These are phyloP conservation scores for Leucosporidium creatinivorum DNA, from an alignment of 768 basidiomycete species.

Conservation along the genomic window DNA sequence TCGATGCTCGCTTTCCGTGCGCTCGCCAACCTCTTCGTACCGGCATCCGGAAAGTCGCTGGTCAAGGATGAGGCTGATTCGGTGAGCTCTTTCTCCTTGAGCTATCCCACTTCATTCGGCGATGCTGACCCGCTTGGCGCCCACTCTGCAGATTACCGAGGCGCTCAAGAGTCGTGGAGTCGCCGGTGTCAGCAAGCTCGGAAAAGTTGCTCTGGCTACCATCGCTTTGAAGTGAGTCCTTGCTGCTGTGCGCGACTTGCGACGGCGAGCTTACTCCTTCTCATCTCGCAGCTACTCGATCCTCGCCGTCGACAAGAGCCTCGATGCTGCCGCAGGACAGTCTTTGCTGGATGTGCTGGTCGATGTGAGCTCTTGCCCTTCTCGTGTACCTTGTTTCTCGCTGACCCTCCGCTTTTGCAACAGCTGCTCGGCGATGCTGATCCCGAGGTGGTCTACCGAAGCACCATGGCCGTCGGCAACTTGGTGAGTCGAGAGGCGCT, in stretches of 20 bases:
- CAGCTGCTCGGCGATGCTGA: slow-evolving; percentile 35
- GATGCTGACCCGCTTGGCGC: background rate
- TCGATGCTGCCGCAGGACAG: slow-evolving; percentile 23
- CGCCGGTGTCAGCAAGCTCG: slow-evolving; percentile 56
- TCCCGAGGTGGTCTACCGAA: slow-evolving; percentile 40
- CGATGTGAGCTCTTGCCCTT: slow-evolving; percentile 16
- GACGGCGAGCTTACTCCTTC: background rate
- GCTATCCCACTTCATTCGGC: background rate
- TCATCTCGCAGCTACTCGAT: slow-evolving; percentile 35
- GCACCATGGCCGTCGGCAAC: slow-evolving; percentile 42
- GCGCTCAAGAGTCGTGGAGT: slow-evolving; percentile 49
- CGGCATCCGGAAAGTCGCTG: slow-evolving; percentile 26
- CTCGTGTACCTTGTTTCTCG: background rate
- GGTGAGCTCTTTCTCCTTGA: slow-evolving; percentile 5
- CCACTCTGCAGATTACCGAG: slow-evolving; percentile 51
- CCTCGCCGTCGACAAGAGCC: slow-evolving; percentile 32
- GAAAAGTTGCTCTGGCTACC: slow-evolving; percentile 70
- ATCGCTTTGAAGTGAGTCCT: slow-evolving; percentile 74
- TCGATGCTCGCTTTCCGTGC: slow-evolving; percentile 69
- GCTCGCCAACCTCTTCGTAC: slow-evolving; percentile 64
- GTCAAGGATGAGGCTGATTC: slow-evolving; percentile 33
- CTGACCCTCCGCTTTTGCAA: background rate
- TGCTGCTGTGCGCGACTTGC: background rate
- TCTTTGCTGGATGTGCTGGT: slow-evolving; percentile 34
- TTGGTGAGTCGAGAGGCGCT: slow-evolving; percentile 33